Evolutionary conservation across 768 basidiomycete genomes (phyloP).

Genomic region (Serendipita vermifera): DNA sequence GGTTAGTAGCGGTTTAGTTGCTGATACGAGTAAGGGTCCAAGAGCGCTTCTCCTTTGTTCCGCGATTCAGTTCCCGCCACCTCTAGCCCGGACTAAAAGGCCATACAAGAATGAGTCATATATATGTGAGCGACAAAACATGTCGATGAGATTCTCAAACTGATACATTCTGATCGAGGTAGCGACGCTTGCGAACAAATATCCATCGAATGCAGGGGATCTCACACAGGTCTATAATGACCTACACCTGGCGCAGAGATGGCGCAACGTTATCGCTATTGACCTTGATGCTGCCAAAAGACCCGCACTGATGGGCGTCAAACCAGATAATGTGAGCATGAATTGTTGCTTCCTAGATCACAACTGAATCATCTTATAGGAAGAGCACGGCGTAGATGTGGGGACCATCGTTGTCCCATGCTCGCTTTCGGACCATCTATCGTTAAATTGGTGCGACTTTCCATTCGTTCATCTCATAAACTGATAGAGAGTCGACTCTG

Average conservation of each 20-base stretch:
- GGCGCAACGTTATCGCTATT: neutral
- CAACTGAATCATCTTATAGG: no score
- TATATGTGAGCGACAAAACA: no score
- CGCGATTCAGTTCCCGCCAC: no score
- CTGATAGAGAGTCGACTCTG: no score
- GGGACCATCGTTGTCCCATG: neutral
- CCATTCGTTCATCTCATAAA: neutral
- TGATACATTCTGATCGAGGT: neutral
- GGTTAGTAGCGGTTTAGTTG: no score
- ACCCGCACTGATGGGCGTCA: neutral
- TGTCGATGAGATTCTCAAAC: no score
- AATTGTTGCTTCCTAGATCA: neutral
- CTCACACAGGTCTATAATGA: neutral
- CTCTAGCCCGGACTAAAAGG: no score
- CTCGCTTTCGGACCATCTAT: neutral
- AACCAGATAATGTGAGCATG: neutral
- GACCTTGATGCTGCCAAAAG: neutral
- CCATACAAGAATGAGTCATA: no score
- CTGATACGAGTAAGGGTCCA: no score
- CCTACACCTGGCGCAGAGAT: neutral
- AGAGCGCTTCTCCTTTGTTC: no score
- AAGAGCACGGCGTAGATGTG: no score
- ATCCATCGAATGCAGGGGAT: neutral
- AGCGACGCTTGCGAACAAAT: neutral
- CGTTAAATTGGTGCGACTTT: neutral